Evolutionary conservation across 2,329 filamentous ascomycete genomes (phyloP), one percentile per base, ranked within the genome.

Genomic region (Colletotrichum sp.): DNA sequence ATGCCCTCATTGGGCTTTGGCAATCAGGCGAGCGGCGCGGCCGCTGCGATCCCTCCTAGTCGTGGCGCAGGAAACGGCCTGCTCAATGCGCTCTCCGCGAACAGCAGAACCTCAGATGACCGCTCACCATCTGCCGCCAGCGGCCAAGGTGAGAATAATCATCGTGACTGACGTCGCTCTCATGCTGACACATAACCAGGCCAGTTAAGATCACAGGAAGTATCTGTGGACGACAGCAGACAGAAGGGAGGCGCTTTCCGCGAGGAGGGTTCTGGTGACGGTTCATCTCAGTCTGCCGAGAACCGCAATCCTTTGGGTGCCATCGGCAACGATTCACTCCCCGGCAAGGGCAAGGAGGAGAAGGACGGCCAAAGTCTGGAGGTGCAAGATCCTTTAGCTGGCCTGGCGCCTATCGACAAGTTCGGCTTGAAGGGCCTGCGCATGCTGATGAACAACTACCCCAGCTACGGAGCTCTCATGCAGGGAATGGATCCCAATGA

Each of bases 351-450:
- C 16, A 86, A 84, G 64, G 87, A 89, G 8, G 83, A 85, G 59
- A 84, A 86, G 68, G 85, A 86, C 13, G 75, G 76, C 21, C 80
- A 83, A 36, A 75, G 78, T 8, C 81, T 83, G 6, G 86, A 87
- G 47, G 82, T 86, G 13, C 86, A 90, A 76, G 91, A 93, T 79
- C 90, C 90, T 59, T 83, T 93, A 31, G 85, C 86, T 62, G 89
- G 90, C 59, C 91, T 93, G 90, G 82, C 88, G n/a, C 86, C 89
- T 5, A 87, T 87, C 51, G 91, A 93, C 78, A 92, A 89, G 79
- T 93, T 88, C 87, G 91, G 91, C 6, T 85, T 93, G 62, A 93
- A 93, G 79, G 91, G 91, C 12, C 84, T 93, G 73, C 86, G 88
- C 70, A 89, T 90, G 36, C 82, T 93, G 81, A 92, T 93, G 87